Evolutionary conservation across 2,329 filamentous ascomycete genomes (phyloP).

Genomic region (Emergomyces orientalis): DNA sequence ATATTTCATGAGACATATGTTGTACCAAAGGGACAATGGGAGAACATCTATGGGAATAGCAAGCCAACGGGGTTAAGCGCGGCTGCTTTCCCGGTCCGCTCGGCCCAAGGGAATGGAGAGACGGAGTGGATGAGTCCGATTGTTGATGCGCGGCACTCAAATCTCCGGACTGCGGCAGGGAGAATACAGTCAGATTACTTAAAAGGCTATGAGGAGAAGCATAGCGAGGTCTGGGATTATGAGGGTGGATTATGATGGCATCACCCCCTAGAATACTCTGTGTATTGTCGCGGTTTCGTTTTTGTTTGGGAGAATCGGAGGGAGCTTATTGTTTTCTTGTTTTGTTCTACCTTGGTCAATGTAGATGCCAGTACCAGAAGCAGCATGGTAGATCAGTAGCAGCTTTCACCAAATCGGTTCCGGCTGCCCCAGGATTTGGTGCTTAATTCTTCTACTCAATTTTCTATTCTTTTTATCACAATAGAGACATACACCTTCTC

Average conservation of each 20-base stretch:
- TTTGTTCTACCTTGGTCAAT: too few relatives aligned
- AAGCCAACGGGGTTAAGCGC: neutral
- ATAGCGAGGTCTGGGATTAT: neutral
- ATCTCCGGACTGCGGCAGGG: neutral
- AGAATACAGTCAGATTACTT: neutral
- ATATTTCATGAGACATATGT: constrained; percentile 4
- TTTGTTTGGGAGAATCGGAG: too few relatives aligned
- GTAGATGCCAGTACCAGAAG: neutral
- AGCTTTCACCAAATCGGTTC: too few relatives aligned
- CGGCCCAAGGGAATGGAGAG: neutral
- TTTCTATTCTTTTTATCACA: too few relatives aligned
- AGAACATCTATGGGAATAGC: neutral
- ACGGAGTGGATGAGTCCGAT: constrained; percentile 1
- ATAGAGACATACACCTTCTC: too few relatives aligned
- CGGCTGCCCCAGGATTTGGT: too few relatives aligned
- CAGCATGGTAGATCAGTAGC: too few relatives aligned
- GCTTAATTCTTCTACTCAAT: too few relatives aligned
- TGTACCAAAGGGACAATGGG: constrained; percentile 1
- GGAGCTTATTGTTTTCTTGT: neutral
- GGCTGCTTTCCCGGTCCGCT: neutral
- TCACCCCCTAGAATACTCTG: neutral
- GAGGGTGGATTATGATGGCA: neutral
- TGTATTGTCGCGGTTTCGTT: neutral
- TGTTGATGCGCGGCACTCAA: neutral
- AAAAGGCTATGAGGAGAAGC: neutral